Percentiles rank a stretch among this genome's conserved stretches.
phyloP scores from a whole-genome alignment of 2,329 filamentous ascomycete genomes.

The Hymenoscyphus fraxineus region DNA sequence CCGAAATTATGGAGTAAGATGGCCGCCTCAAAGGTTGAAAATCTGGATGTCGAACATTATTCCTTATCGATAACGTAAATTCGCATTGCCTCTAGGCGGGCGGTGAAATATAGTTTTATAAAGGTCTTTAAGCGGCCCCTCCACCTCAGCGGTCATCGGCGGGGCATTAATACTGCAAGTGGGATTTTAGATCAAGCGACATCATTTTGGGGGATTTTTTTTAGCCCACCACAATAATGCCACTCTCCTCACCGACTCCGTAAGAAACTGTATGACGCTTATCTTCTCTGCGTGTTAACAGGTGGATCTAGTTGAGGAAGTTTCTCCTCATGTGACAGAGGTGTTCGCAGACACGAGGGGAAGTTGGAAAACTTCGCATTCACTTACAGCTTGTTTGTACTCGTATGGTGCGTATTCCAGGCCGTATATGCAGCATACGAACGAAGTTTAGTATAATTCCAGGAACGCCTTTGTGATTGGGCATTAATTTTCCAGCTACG shows the following conservation, averaged over 20 bases:
- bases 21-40: background rate
- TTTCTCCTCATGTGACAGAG: background rate
- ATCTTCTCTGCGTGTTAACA: background rate
- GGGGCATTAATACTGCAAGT: background rate
- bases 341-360: background rate
- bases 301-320: background rate
- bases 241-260: background rate
- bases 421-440: no score
- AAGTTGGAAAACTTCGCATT: background rate
- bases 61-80: constrained; percentile 1
- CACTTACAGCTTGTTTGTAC: background rate
- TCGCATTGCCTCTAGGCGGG: background rate
- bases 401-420: background rate
- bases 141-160: background rate
- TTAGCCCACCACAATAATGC: background rate
- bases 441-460: constrained; percentile 1
- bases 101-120: background rate
- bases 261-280: background rate
- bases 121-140: background rate
- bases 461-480: constrained; percentile 12
- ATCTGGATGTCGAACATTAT: background rate
- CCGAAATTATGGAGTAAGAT: constrained; percentile 4
- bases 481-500: background rate
- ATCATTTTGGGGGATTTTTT: background rate
- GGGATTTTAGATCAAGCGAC: background rate